Percentiles rank a stretch among this genome's conserved stretches.
Conservation (phyloP, 352 stramenopile species). For the Phytopythium delawarense region DNA sequence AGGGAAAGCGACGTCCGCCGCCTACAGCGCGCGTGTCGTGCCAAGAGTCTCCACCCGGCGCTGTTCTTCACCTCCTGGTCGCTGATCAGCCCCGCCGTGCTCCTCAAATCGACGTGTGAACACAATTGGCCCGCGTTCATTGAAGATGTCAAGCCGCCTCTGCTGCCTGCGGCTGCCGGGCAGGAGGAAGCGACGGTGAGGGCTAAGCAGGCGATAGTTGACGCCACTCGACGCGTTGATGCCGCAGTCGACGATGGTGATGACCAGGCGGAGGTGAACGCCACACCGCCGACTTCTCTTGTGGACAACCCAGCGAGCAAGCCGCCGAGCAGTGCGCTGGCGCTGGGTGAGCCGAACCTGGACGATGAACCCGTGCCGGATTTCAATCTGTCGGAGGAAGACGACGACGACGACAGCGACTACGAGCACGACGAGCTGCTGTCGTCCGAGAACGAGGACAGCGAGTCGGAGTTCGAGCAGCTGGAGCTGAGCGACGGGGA, state of each 20-base stretch:
- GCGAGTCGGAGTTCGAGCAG: constrained; percentile 73
- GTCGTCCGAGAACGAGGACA: constrained; percentile 67
- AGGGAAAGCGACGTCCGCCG: not conserved
- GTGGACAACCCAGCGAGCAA: not conserved
- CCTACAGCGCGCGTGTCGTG: constrained; percentile 1
- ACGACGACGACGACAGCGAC: constrained; percentile 74
- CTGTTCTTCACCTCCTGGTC: constrained; percentile 87
- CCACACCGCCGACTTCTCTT: not conserved
- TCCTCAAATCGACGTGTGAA: constrained; percentile 68
- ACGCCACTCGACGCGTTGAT: not conserved
- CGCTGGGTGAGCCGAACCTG: not conserved
- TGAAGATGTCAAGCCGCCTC: constrained; percentile 20
- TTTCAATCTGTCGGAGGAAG: constrained; percentile 18
- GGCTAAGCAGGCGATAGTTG: not conserved
- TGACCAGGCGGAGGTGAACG: too few relatives aligned
- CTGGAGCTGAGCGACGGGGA: constrained; percentile 71
- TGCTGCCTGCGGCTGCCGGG: not conserved
- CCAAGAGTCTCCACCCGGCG: constrained; percentile 71
- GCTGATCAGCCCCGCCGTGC: constrained; percentile 51
- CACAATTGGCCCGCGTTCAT: constrained; percentile 85
- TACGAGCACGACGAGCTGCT: constrained; percentile 82
- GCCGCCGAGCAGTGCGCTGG: not conserved
- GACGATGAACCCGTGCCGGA: constrained; percentile 12
- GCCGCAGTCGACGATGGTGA: not conserved
- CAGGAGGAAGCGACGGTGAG: not conserved